Evolutionary conservation across 75 land plant species (phyloP), one percentile per base, ranked within the genome.

Genomic region (Chamaecyparis obtusa): DNA sequence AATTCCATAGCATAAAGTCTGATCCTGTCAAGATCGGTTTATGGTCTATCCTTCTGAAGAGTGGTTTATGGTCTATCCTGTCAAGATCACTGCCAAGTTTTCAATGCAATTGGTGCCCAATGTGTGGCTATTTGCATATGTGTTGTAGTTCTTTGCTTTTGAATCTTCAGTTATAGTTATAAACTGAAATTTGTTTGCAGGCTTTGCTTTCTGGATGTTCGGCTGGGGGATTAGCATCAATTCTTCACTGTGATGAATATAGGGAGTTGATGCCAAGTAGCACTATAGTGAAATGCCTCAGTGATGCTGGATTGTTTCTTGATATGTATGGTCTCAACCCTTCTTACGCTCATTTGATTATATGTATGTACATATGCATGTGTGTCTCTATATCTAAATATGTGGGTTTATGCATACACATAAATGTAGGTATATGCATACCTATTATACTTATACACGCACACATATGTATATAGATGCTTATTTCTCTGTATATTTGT

Each of bases 131-230:
- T 3, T 87, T 85, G 87, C 24, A 83, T 24, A 33, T 74, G 3
- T 30, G 33, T 32, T 17, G 16, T 37, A 30, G 37, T 84, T 84
- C 32, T 16, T 44, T 37, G 2, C 85, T 84, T 84, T 51, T n/a
- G 57, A 7, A 44, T 41, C n/a, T 24, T 80, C 83, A 80, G 37
- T 8, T 41, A 79, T 17, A 79, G 36, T 6, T 39, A 80, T 19
- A 80, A 19, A 32, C 51, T 32, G 51, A 85, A 85, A 11, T 43
- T 88, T 87, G 37, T 86, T 0, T 92, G 36, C 87, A 97, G 99
- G 99, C 93, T 44, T 92, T 98, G 78, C 94, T 98, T 81, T 93
- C 95, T 19, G 99, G 99, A 72, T 97, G 97, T 88, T 98, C 99
- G 43, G 99, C 99, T 87, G 99, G 99, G 32, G 99, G 99, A 8